phyloP scores from a whole-genome alignment of 768 basidiomycete species.

The Mycena vulgaris region DNA sequence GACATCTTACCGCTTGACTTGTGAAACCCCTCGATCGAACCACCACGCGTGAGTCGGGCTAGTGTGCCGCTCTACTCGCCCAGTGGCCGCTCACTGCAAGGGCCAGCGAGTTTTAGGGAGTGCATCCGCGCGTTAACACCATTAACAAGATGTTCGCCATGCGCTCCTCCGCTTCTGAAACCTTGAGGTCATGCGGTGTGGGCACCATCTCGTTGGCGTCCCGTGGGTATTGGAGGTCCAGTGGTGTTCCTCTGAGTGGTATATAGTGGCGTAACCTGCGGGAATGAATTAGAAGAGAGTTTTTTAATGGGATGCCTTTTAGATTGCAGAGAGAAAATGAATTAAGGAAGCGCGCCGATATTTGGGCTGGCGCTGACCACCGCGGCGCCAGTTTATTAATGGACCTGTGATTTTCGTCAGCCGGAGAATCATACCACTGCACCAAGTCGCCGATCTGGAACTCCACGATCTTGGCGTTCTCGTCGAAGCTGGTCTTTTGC shows the following conservation, averaged over 20 bases:
- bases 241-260: conserved; percentile 36
- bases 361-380: conserved; percentile 45
- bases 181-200: conserved; percentile 8
- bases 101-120: conserved; percentile 37
- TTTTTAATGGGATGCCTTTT: conserved; percentile 34
- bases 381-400: conserved; percentile 45
- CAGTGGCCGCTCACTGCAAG: conserved; percentile 10
- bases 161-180: background rate
- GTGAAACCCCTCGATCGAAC: conserved; percentile 32
- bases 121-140: background rate
- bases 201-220: too few relatives aligned
- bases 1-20: background rate
- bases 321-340: conserved; percentile 41
- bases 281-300: conserved; percentile 31
- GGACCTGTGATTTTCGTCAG: conserved; percentile 28
- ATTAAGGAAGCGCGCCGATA: conserved; percentile 34
- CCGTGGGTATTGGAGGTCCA: conserved; percentile 31
- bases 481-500: conserved; percentile 42
- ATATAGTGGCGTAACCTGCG: conserved; percentile 37
- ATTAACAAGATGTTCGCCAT: conserved; percentile 16
- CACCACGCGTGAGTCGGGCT: conserved; percentile 26
- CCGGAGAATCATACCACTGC: conserved; percentile 39
- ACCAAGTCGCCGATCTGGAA: conserved; percentile 43
- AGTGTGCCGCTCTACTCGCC: conserved; percentile 4
- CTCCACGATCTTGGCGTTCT: conserved; percentile 26